Conservation (phyloP, 2,329 filamentous ascomycete species). For the Samsoniella hepiali region DNA sequence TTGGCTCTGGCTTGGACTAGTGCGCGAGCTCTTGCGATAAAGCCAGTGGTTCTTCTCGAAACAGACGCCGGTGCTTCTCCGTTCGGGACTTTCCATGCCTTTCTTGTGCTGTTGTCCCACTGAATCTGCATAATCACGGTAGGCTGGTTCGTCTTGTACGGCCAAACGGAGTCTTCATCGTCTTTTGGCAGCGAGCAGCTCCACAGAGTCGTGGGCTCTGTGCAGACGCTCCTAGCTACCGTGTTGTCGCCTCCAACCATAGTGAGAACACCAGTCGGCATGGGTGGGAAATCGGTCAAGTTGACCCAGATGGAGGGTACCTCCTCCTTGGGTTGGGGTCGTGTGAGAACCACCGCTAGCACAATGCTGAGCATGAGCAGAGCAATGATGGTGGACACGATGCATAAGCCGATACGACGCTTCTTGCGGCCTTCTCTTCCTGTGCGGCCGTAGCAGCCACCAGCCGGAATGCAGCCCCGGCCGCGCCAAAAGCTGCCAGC, state of each 20-base stretch:
- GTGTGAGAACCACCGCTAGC: constrained; percentile 54
- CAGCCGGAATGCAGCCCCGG: constrained; percentile 58
- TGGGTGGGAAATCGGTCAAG: constrained; percentile 78
- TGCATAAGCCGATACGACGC: constrained; percentile 56
- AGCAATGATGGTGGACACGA: constrained; percentile 49
- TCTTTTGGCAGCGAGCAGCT: constrained; percentile 83
- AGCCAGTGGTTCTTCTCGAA: constrained; percentile 27
- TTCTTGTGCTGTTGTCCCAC: constrained; percentile 58
- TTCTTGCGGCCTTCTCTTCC: constrained; percentile 62
- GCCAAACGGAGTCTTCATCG: constrained; percentile 60
- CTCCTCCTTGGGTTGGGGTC: constrained; percentile 25
- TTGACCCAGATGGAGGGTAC: constrained; percentile 69
- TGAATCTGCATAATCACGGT: constrained; percentile 78
- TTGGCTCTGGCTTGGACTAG: constrained; percentile 23
- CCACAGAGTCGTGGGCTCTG: constrained; percentile 73
- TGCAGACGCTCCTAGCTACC: constrained; percentile 63
- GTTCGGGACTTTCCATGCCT: constrained; percentile 49
- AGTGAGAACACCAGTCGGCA: constrained; percentile 79
- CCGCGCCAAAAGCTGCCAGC: constrained; percentile 63
- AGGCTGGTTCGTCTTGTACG: constrained; percentile 66
- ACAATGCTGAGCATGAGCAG: constrained; percentile 57
- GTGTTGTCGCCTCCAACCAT: constrained; percentile 70
- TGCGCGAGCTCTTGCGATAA: constrained; percentile 26
- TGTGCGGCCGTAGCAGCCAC: constrained; percentile 62
- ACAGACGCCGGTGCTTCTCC: constrained; percentile 31